A percentile compares a stretch with the other conserved stretches of the same genome.
These are phyloP conservation scores for Podaxis sp. DNA, from an alignment of 768 basidiomycete genomes.

Conservation along the genomic window DNA sequence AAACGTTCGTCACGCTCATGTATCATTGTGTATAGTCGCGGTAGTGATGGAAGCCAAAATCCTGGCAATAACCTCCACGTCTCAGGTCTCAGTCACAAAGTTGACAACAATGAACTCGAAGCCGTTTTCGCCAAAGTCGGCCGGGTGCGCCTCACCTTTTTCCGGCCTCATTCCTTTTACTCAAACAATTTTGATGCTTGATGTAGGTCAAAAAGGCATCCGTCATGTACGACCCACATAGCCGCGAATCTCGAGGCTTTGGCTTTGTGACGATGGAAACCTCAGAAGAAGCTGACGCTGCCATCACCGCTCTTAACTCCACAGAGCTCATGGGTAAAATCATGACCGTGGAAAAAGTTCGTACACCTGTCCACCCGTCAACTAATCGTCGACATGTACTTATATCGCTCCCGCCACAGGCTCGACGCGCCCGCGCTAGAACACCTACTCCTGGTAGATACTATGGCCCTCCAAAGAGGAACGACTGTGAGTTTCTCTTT, in stretches of 20 bases:
- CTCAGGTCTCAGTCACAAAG: slow-evolving; percentile 54
- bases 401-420: slow-evolving; percentile 41
- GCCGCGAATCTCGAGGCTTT: slow-evolving; percentile 64
- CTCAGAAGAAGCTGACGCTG: slow-evolving; percentile 87
- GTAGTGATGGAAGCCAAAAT: slow-evolving; percentile 55
- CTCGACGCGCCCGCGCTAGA: slow-evolving; percentile 85
- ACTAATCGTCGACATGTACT: background rate
- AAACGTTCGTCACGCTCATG: slow-evolving; percentile 16
- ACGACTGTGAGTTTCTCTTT: slow-evolving; percentile 48
- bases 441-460: slow-evolving; percentile 95
- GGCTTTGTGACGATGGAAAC: slow-evolving; percentile 82
- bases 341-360: slow-evolving; percentile 86
- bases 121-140: slow-evolving; percentile 87
- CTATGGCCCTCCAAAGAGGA: slow-evolving; percentile 88
- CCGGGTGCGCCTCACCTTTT: slow-evolving; percentile 23
- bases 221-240: slow-evolving; percentile 72
- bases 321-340: slow-evolving; percentile 87
- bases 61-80: slow-evolving; percentile 69
- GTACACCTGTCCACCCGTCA: slow-evolving; percentile 8
- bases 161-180: slow-evolving; percentile 7
- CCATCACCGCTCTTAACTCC: slow-evolving; percentile 78
- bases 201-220: slow-evolving; percentile 71
- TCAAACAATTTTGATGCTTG: background rate
- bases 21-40: slow-evolving; percentile 27
- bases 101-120: slow-evolving; percentile 86